Conservation (phyloP, 2,329 filamentous ascomycete species). For the Diaporthe helianthi region DNA sequence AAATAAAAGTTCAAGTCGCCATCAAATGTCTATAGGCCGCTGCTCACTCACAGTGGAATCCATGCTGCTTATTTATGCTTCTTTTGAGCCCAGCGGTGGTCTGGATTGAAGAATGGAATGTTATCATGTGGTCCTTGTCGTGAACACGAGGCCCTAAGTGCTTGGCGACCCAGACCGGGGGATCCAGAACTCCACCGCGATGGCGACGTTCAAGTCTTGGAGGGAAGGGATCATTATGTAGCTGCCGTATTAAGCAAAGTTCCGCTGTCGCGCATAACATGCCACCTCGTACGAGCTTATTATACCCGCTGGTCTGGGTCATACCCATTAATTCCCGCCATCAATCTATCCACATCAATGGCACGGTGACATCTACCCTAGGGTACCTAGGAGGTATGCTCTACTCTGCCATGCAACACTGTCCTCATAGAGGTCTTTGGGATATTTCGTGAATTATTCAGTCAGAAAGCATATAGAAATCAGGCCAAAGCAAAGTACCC, state of each 20-base stretch:
- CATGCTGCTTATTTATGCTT: background rate
- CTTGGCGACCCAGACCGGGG: constrained; percentile 11
- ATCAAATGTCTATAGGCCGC: no score
- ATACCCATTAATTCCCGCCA: background rate
- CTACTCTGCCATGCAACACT: background rate
- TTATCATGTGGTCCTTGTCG: background rate
- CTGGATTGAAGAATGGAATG: background rate
- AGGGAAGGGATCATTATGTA: background rate
- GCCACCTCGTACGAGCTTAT: background rate
- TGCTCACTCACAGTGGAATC: background rate
- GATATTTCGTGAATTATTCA: no score
- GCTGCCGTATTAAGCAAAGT: constrained; percentile 9
- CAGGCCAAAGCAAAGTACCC: background rate
- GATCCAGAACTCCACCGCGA: background rate
- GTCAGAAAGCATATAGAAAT: background rate
- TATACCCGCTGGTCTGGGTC: background rate
- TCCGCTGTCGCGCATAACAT: constrained; percentile 6
- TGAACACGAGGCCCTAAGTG: constrained; percentile 17
- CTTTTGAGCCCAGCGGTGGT: background rate
- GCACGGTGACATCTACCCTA: no score
- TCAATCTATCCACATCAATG: no score
- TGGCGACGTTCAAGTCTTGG: constrained; percentile 10
- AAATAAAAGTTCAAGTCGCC: background rate
- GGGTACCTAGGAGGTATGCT: no score
- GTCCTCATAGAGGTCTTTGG: background rate